These are phyloP conservation scores for Globisporangium iwayamae DNA, from an alignment of 352 stramenopile genomes.

Conservation along the genomic window DNA sequence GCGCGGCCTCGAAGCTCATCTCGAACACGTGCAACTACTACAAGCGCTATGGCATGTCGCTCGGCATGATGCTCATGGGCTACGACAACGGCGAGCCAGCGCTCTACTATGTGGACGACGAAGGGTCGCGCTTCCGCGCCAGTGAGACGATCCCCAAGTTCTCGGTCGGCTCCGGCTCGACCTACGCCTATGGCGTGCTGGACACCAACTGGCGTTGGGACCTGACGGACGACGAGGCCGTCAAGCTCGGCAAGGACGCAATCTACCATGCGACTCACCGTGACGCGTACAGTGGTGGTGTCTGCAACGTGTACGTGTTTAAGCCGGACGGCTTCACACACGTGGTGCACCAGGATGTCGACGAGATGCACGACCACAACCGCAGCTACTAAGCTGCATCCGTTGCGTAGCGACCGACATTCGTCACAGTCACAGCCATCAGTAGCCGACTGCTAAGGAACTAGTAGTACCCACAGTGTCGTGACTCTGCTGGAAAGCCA, in stretches of 20 bases:
- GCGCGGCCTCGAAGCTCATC: constrained; percentile 97
- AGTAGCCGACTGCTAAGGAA: not conserved
- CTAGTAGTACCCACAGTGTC: not conserved
- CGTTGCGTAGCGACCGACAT: not conserved
- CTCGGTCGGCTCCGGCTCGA: constrained; percentile 98
- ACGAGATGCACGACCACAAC: constrained; percentile 96
- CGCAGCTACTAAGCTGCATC: constrained; percentile 39
- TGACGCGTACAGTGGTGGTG: constrained; percentile 97
- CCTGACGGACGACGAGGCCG: constrained; percentile 98
- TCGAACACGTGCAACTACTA: constrained; percentile 98
- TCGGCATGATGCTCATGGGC: constrained; percentile 99
- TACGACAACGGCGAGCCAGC: constrained; percentile 98
- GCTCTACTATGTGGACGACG: constrained; percentile 99
- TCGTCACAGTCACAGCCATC: not conserved
- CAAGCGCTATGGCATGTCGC: constrained; percentile 90
- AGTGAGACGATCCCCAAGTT: constrained; percentile 95
- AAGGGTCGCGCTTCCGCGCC: constrained; percentile 97
- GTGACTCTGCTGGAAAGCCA: not conserved
- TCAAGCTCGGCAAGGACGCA: constrained; percentile 97
- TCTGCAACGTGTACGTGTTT: constrained; percentile 97
- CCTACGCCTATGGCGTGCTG: constrained; percentile 99
- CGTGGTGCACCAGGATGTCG: constrained; percentile 96
- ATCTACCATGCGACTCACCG: constrained; percentile 99
- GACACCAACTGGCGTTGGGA: constrained; percentile 96
- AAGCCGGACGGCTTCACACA: constrained; percentile 97